These are phyloP conservation scores for Fraxinus pennsylvanica DNA, from an alignment of 257 asterid species.

Conservation along the genomic window DNA sequence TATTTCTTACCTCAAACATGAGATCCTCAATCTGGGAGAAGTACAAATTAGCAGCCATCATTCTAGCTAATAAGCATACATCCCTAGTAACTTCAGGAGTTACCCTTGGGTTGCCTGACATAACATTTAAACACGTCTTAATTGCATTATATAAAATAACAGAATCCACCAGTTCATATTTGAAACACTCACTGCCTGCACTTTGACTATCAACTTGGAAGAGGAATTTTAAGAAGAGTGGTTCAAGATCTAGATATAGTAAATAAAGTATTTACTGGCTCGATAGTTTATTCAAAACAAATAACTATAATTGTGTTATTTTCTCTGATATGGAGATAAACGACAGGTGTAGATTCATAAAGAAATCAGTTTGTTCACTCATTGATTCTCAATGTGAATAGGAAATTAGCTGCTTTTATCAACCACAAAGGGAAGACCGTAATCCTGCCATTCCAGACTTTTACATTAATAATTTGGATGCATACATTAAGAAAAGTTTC, in stretches of 20 bases:
- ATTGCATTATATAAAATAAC: not conserved
- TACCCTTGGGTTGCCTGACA: constrained; percentile 87
- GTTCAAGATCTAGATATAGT: not conserved
- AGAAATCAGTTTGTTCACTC: not conserved
- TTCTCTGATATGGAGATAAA: not conserved
- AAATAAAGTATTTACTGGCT: too few relatives aligned
- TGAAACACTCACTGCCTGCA: not conserved
- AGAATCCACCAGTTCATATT: too few relatives aligned
- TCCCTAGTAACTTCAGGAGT: constrained; percentile 95
- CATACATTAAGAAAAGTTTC: not conserved
- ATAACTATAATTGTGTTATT: too few relatives aligned
- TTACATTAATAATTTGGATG: too few relatives aligned
- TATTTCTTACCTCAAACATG: constrained; percentile 77
- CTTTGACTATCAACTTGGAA: not conserved
- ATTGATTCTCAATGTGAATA: not conserved
- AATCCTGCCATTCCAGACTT: not conserved
- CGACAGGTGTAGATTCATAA: not conserved
- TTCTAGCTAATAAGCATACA: constrained; percentile 84
- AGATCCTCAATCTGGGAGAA: constrained; percentile 91
- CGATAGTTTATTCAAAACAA: too few relatives aligned
- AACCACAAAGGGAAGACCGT: not conserved
- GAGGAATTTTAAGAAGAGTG: not conserved
- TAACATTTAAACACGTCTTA: constrained; percentile 13
- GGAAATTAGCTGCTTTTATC: not conserved
- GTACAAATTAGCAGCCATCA: constrained; percentile 97